Evolutionary conservation across 164 flowering plant genomes (phyloP), one percentile per base, ranked within the genome.

Genomic region (Magnolia changhungtana): DNA sequence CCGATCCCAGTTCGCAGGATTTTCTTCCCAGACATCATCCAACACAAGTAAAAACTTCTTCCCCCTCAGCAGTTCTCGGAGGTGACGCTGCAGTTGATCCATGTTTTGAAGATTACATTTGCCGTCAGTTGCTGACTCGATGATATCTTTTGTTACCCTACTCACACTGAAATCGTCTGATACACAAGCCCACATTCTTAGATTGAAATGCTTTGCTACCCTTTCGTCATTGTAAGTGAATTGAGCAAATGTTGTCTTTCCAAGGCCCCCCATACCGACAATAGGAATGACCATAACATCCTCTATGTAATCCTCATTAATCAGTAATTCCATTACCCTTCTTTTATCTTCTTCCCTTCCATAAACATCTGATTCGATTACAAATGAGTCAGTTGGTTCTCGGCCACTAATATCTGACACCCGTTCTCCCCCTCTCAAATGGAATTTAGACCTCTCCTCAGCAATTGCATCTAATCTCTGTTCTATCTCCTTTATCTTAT

Each of bases 11-110:
- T 72, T 37, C 1, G 11, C 21, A 2, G 5, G 19, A 14, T 67
- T 23, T 29, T 73, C 72, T 19, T 78, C 67, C 80, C 80, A 78
- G 0, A 78, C 80, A 78, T 78, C 80, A 61, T 78, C 80, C 14
- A 78, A 37, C n/a, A 73, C 72, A 8, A 77, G 71, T 24, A 77
- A 72, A 21, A 72, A 72, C 31, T 67, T 73, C 58, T 73, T 73
- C 31, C 72, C 73, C 1, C 21, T 21, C 6, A 78, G 21, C 13
- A 21, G 4, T 7, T 58, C 76, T 58, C 31, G 13, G 1, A 78
- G 76, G 37, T 21, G 7, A 7, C 2, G 20, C 37, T 76, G 78
- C 55, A 76, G 7, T 1, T 19, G 8, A 69, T 76, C 72, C 65
- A 76, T 7, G 4, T 21, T n/a, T 1, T 10, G 29, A 10, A 69